Base-by-base conservation (phyloP, 805 yeast species). In the Candida tammaniensis region DNA sequence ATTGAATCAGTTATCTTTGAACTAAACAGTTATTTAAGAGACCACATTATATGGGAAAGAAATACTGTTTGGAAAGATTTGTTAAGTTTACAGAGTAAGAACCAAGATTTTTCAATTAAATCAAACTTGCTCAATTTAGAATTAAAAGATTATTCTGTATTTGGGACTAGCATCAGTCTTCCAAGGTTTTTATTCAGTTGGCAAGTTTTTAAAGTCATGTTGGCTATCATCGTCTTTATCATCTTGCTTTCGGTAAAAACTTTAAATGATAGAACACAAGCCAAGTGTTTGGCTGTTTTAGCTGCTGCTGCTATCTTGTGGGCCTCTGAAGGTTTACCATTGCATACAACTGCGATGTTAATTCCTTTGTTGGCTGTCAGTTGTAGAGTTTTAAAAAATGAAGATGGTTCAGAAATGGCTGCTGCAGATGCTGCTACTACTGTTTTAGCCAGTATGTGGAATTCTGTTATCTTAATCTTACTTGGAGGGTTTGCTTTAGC, bases 11-110 rank as follows among this genome's bases (percentile, higher is more conserved):
- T 76, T 25, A 65, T 62, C 30, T 57, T 60, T 24, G 78, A 73
- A 33, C 57, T 75, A 36, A 65, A 69, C 44, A 61, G 75, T 3
- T 73, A 73, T 43, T 61, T 91, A 44, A 72, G 97, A 44, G 98
- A 91, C 50, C 95, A 91, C 57, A 85, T 91, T 22, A 96, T 89
- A 13, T 91, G 96, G 94, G 98, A 91, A 61, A 75, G 98, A 57
- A 88, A 88, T 56, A 91, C 97, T 0, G 97, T 91, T 18, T 91
- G 98, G 98, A 81, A 93, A 54, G 97, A 91, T 58, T 81, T 91
- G 82, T 82, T 91, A 54, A 91, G 93, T 15, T 61, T 89, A 48
- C 64, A 59, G 38, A 55, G 52, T 46, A 49, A 47, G 26, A 42
- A 57, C 15, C 59, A 57, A 42, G 55, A 56, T 38, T 48, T 60